A percentile compares a stretch with the other conserved stretches of the same genome.
phyloP scores from a whole-genome alignment of 805 yeast genomes.

The Blastobotrys mokoenaii region DNA sequence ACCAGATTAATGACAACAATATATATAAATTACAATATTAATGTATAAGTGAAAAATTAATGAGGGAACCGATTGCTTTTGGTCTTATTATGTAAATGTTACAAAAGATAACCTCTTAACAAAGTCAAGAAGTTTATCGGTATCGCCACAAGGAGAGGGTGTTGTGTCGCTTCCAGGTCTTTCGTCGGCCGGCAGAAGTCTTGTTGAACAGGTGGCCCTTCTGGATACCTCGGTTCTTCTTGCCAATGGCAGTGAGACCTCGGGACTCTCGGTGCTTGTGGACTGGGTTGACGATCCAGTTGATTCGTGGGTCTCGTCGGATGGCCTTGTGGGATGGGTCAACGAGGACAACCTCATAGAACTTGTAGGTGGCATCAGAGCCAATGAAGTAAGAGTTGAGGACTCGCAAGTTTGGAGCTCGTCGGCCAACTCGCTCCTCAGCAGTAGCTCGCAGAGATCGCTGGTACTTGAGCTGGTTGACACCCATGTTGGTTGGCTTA shows the following conservation, averaged over 20 bases:
- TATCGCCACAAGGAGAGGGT: constrained; percentile 98
- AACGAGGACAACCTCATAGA: constrained; percentile 94
- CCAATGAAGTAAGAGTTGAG: constrained; percentile 99
- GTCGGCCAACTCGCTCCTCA: constrained; percentile 99
- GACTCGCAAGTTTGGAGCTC: constrained; percentile 98
- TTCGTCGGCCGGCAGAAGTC: constrained; percentile 97
- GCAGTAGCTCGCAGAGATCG: constrained; percentile 96
- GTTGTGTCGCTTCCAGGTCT: constrained; percentile 99
- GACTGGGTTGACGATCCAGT: constrained; percentile 99
- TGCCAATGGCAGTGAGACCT: constrained; percentile 97
- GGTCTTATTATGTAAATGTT: neutral
- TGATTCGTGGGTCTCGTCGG: constrained; percentile 97
- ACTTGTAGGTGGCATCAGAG: constrained; percentile 99
- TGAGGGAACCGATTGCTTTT: neutral
- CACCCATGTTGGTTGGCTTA: constrained; percentile 99
- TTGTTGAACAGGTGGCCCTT: constrained; percentile 99
- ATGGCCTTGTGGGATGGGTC: constrained; percentile 98
- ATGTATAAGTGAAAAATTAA: too few species aligned
- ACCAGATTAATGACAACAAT: too few species aligned
- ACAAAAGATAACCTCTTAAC: neutral
- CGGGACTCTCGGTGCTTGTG: constrained; percentile 99
- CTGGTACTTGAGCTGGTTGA: constrained; percentile 98
- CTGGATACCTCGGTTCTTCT: constrained; percentile 99
- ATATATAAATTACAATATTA: too few species aligned
- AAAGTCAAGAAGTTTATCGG: constrained; percentile 42